Evolutionary conservation across 257 asterid species (phyloP).

Genomic region (Primulina tabacum): DNA sequence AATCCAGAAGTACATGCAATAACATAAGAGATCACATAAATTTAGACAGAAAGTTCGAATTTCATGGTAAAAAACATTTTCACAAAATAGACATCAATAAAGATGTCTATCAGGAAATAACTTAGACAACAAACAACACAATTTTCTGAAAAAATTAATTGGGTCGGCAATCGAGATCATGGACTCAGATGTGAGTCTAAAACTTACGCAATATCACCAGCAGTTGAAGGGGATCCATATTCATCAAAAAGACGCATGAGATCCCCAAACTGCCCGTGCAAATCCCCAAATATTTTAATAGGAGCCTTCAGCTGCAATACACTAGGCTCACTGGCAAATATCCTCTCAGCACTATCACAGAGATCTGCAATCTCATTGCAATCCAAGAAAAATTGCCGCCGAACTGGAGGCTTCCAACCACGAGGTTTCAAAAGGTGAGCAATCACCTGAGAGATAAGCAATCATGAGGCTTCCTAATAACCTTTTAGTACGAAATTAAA

Average conservation of each 20-base stretch:
- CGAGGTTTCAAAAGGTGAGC: conserved; percentile 95
- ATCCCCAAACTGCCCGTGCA: conserved; percentile 99
- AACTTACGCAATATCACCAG: conserved; percentile 97
- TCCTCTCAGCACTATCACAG: conserved; percentile 93
- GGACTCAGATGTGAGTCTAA: conserved; percentile 9
- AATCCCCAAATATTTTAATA: conserved; percentile 93
- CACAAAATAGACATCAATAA: neutral
- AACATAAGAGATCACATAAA: neutral
- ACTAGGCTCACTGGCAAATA: conserved; percentile 89
- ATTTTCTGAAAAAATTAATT: conserved; percentile 9
- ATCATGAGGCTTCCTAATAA: conserved; percentile 19
- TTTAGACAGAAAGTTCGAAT: neutral
- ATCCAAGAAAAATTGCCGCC: conserved; percentile 92
- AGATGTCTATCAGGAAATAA: conserved; percentile 5
- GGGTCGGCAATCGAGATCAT: conserved; percentile 6
- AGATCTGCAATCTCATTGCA: conserved; percentile 99
- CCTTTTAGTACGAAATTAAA: conserved; percentile 13
- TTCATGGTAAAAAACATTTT: neutral
- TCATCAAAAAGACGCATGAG: conserved; percentile 98
- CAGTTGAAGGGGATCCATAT: conserved; percentile 99
- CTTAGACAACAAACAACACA: neutral
- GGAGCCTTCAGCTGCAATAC: conserved; percentile 96
- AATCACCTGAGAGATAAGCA: conserved; percentile 55
- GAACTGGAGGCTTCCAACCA: conserved; percentile 99
- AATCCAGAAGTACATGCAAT: neutral